Evolutionary conservation across 257 asterid species (phyloP).

Genomic region (Cynanchum wilfordii): DNA sequence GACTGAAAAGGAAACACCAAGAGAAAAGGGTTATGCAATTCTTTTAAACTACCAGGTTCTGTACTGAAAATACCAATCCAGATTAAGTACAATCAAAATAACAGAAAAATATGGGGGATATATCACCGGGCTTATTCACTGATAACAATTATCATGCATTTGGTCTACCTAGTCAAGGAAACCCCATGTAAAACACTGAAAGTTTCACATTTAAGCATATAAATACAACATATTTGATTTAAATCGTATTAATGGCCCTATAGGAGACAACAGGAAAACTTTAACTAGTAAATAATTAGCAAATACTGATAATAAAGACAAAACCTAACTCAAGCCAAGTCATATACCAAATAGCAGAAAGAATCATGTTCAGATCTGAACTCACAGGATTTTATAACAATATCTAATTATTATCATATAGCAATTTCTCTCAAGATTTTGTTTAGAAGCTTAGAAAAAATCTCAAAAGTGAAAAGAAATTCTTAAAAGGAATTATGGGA

Average conservation of each 20-base stretch:
- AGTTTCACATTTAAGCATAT: neutral
- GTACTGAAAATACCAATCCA: neutral
- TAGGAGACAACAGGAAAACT: neutral
- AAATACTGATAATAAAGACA: neutral
- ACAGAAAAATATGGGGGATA: neutral
- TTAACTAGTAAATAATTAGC: neutral
- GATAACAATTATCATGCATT: neutral
- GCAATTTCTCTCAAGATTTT: neutral
- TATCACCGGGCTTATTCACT: neutral
- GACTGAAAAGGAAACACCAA: neutral
- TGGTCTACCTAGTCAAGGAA: neutral
- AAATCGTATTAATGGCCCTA: neutral
- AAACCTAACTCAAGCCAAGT: neutral
- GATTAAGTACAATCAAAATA: neutral
- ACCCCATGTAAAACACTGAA: neutral
- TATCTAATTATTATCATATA: neutral
- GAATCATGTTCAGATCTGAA: neutral
- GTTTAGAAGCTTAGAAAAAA: neutral
- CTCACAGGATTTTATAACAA: neutral
- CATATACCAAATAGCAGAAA: neutral
- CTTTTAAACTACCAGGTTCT: neutral
- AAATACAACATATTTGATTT: neutral
- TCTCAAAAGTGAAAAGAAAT: neutral
- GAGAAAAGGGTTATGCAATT: neutral
- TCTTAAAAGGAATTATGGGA: neutral